phyloP scores from a whole-genome alignment of 169 alveolate genomes.

The Hammondia hammondi region DNA sequence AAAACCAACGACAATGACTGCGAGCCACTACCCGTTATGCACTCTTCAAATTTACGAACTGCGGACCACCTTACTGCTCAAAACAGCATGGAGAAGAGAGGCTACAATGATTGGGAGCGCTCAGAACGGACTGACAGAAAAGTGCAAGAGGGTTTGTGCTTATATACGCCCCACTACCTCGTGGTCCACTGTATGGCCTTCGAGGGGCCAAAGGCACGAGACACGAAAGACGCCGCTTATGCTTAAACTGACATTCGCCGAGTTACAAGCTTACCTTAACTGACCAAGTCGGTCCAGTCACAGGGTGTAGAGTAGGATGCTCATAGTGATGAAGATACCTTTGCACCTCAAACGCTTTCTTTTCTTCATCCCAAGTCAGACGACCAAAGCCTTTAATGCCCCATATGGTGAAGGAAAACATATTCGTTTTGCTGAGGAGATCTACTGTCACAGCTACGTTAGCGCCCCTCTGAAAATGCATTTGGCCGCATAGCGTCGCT shows the following conservation, averaged over 20 bases:
- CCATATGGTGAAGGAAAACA: conserved; percentile 45
- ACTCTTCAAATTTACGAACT: no score
- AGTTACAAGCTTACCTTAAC: conserved; percentile 13
- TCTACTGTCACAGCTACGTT: conserved; percentile 31
- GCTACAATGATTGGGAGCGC: no score
- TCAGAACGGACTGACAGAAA: no score
- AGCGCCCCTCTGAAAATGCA: conserved; percentile 47
- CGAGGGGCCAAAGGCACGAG: no score
- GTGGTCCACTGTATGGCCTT: no score
- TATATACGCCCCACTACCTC: no score
- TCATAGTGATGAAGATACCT: conserved; percentile 61
- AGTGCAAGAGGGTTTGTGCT: no score
- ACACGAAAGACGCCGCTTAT: no score
- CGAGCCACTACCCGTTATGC: no score
- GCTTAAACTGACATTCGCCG: neutral
- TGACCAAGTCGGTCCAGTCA: conserved; percentile 61
- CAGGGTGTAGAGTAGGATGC: conserved; percentile 59
- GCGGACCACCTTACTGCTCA: no score
- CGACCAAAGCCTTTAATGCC: conserved; percentile 50
- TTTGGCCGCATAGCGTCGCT: conserved; percentile 52
- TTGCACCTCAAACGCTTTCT: conserved; percentile 57
- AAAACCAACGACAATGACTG: no score
- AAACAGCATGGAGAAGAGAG: no score
- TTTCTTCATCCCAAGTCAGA: conserved; percentile 38
- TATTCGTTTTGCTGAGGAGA: neutral